Evolutionary conservation across 1,139 yeast species (phyloP).

Genomic region (Taphrina sp.): DNA sequence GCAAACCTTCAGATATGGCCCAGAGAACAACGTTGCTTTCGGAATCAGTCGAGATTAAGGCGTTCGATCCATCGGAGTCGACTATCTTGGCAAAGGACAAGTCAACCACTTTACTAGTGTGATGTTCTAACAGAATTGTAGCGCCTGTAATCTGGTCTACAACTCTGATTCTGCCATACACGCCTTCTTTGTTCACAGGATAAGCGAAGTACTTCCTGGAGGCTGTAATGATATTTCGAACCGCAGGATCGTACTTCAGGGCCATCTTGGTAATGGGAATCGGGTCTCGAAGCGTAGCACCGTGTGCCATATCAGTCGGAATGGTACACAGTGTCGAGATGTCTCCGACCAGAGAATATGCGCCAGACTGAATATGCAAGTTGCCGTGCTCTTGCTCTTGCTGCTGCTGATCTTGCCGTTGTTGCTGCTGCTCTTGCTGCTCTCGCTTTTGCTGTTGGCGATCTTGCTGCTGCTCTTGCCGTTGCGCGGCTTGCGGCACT

Average conservation of each 20-base stretch:
- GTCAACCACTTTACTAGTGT: slow-evolving; percentile 6
- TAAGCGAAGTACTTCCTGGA: slow-evolving; percentile 14
- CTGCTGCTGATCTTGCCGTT: too few species aligned
- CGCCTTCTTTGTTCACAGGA: slow-evolving; percentile 1
- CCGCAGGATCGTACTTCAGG: not conserved
- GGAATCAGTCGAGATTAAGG: slow-evolving; percentile 6
- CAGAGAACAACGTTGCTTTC: slow-evolving; percentile 11
- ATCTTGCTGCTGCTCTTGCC: too few species aligned
- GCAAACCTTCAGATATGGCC: not conserved
- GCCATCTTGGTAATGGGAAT: slow-evolving; percentile 7
- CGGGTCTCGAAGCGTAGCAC: too few species aligned
- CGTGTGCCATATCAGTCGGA: too few species aligned
- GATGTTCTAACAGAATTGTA: slow-evolving; percentile 4
- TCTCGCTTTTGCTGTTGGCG: too few species aligned
- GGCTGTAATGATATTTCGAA: slow-evolving; percentile 18
- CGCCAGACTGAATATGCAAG: too few species aligned
- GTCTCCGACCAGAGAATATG: too few species aligned
- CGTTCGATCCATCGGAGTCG: slow-evolving; percentile 11
- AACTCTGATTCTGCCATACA: not conserved
- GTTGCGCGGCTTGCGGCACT: too few species aligned
- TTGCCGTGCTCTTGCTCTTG: too few species aligned
- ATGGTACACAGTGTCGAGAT: too few species aligned
- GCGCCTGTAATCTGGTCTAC: slow-evolving; percentile 23
- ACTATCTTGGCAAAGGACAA: not conserved
- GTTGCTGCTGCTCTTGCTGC: too few species aligned